Base-by-base conservation (phyloP, 192 early-diverging fungal genomes). In the Helicostylum pulchrum region DNA sequence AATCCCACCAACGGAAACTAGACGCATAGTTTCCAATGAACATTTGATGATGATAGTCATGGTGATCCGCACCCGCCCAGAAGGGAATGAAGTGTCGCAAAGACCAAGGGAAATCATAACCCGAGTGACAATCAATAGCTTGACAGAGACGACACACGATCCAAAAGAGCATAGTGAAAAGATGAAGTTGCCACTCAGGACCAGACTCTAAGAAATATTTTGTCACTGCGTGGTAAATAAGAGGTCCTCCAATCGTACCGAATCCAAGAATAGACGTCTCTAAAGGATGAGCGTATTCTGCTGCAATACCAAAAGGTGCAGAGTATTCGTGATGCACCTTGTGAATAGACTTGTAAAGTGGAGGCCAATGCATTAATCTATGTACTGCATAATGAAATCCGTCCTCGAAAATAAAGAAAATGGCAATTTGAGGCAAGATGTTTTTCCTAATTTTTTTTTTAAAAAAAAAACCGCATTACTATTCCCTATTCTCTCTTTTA, bases 21-120 rank as follows among this genome's bases (percentile, higher is more conserved):
- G 89, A 88, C 17, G 89, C 85, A 68, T 90, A 93, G 82, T 88
- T 90, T 64, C 85, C 87, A 43, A 87, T 81, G 68, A 92, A 90
- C 15, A 85, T 81, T 66, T 83, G 80, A 74, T 98, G 95, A 74
- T 98, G 95, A 73, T 89, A 93, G 71, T 98, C 95, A 70, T 98
- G 95, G 75, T 93, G 94, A 64, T 94, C 92, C 12, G 91, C 85
- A 11, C 93, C 93, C 2, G 91, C 91, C 93, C 94, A 95, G 75
- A 94, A 88, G 17, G 92, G 92, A 45, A 94, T 20, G 43, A 83
- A 87, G 80, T 93, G 83, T 66, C 87, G 89, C 66, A 94, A 80
- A 26, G 89, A 91, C 94, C 94, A 96, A 32, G 95, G 95, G 66
- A 96, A 98, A 66, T 95, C 91, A 70, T 95, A 98, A 3, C 95